Conservation (phyloP, 345 rosid genomes). For the Gossypium rotundifolium region DNA sequence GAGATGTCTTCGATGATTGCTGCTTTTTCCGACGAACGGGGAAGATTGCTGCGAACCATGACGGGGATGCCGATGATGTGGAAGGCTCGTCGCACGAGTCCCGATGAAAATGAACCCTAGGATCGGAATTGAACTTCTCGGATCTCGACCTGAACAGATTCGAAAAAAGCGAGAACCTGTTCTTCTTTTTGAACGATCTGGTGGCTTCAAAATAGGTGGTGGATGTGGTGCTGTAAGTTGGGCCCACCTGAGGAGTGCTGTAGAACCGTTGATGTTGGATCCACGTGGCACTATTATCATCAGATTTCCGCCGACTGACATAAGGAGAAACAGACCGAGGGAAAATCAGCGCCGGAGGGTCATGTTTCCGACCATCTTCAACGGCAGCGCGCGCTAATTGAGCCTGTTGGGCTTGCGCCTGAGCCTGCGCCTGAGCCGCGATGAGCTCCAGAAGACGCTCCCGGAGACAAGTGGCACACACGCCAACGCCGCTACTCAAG, state of each 20-base stretch:
- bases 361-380: conserved; percentile 18
- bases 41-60: conserved; percentile 52
- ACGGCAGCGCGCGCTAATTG: background rate
- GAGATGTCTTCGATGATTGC: conserved; percentile 22
- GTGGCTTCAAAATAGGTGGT: conserved; percentile 19
- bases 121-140: conserved; percentile 43
- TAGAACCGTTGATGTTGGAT: conserved; percentile 32
- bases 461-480: conserved; percentile 91
- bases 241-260: conserved; percentile 73
- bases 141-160: conserved; percentile 71
- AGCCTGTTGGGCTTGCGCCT: conserved; percentile 21
- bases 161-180: conserved; percentile 41
- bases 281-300: conserved; percentile 19
- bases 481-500: conserved; percentile 56
- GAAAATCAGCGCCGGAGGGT: conserved; percentile 46
- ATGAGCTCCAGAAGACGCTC: conserved; percentile 55
- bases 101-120: conserved; percentile 18
- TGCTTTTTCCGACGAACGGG: conserved; percentile 40
- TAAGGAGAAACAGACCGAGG: conserved; percentile 88
- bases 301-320: conserved; percentile 60
- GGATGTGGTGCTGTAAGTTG: conserved; percentile 21
- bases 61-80: conserved; percentile 39
- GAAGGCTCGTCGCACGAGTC: conserved; percentile 28
- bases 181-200: conserved; percentile 29
- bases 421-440: conserved; percentile 45